Conservation (phyloP, 495 filamentous ascomycete genomes). For the Hypoxylon fuscum region DNA sequence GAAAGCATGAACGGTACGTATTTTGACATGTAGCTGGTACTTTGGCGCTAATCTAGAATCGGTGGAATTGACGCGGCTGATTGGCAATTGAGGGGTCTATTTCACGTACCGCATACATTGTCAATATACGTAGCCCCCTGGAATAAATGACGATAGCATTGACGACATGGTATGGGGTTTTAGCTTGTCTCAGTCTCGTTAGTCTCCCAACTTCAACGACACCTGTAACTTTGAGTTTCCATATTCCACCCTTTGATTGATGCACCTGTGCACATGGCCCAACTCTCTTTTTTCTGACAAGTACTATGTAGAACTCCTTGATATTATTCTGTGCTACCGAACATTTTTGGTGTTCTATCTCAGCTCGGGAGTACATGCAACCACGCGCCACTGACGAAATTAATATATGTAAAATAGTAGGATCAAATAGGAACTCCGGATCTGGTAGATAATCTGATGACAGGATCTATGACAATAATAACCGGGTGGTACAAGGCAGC, state of each 20-base stretch:
- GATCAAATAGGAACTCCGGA: slow-evolving; percentile 2
- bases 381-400: too few relatives aligned
- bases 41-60: neutral
- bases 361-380: too few relatives aligned
- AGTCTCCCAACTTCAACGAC: slow-evolving; percentile 36
- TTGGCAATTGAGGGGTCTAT: slow-evolving; percentile 7
- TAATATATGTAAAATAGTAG: too few relatives aligned
- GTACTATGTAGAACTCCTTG: slow-evolving; percentile 18
- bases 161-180: slow-evolving; percentile 39
- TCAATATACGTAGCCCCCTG: slow-evolving; percentile 26
- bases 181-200: slow-evolving; percentile 9
- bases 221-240: slow-evolving; percentile 28
- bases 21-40: slow-evolving; percentile 14
- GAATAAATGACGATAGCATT: slow-evolving; percentile 34
- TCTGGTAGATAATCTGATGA: slow-evolving; percentile 8
- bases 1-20: slow-evolving; percentile 18
- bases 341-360: neutral
- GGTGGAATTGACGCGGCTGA: neutral
- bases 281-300: neutral
- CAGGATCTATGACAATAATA: slow-evolving; percentile 11
- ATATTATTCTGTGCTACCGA: slow-evolving; percentile 22
- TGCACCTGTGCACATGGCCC: slow-evolving; percentile 11
- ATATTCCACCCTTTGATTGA: slow-evolving; percentile 24
- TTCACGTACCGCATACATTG: slow-evolving; percentile 2
- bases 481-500: slow-evolving; percentile 3